Evolutionary conservation across 1,284 basidiomycete species (phyloP).

Genomic region (Phellopilus nigrolimitatus): DNA sequence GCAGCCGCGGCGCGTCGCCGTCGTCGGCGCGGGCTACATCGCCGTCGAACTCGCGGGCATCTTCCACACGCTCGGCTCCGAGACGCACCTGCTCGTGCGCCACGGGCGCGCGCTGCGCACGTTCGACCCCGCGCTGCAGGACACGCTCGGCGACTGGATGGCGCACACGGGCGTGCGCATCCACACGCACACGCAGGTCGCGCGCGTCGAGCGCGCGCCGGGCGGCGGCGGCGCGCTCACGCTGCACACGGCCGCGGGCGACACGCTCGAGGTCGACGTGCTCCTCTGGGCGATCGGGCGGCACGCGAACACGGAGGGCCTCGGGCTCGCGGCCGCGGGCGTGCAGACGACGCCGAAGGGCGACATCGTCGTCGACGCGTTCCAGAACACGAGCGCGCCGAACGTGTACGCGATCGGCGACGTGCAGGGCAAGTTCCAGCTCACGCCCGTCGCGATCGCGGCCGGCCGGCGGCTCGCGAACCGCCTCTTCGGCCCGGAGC

Average conservation of each 20-base stretch:
- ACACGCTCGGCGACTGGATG: slow-evolving; percentile 92
- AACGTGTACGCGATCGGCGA: slow-evolving; percentile 87
- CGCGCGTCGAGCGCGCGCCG: slow-evolving; percentile 73
- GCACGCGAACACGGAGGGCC: slow-evolving; percentile 70
- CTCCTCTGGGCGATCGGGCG: slow-evolving; percentile 96
- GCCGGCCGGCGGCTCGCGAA: slow-evolving; percentile 89
- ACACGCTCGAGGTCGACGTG: slow-evolving; percentile 80
- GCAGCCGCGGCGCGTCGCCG: slow-evolving; percentile 90
- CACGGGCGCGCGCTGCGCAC: slow-evolving; percentile 86
- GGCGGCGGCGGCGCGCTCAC: slow-evolving; percentile 53
- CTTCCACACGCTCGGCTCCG: slow-evolving; percentile 80
- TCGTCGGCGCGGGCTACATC: slow-evolving; percentile 97
- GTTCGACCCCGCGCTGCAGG: slow-evolving; percentile 87
- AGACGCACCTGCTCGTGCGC: slow-evolving; percentile 91
- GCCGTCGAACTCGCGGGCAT: slow-evolving; percentile 93
- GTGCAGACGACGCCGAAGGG: slow-evolving; percentile 76
- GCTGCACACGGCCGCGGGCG: slow-evolving; percentile 66
- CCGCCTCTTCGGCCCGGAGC: slow-evolving; percentile 81
- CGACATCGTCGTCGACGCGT: slow-evolving; percentile 87
- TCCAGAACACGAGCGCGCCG: slow-evolving; percentile 76
- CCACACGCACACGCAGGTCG: slow-evolving; percentile 76
- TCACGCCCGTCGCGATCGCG: slow-evolving; percentile 99
- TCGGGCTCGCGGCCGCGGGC: slow-evolving; percentile 78
- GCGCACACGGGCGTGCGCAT: slow-evolving; percentile 86
- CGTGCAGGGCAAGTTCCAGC: slow-evolving; percentile 83